Evolutionary conservation across 495 filamentous ascomycete species (phyloP), one percentile per base, ranked within the genome.

Genomic region (Hypoxylon crocopeplum): DNA sequence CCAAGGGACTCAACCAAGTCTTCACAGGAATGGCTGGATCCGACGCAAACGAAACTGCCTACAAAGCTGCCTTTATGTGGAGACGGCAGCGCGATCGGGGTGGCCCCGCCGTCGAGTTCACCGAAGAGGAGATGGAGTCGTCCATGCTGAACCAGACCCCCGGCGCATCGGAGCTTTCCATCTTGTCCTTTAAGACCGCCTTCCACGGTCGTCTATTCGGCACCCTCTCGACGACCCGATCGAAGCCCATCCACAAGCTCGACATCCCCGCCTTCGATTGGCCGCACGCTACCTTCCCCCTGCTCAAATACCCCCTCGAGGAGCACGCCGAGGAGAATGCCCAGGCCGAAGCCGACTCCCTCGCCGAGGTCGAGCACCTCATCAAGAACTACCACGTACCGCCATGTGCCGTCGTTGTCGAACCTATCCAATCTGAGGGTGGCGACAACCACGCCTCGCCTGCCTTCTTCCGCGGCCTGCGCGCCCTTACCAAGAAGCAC

Each of bases 41-140:
- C 7, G 94, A 98, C 70, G 95, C 94, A 73, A 98, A 97, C 79
- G 95, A 99, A 76, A 92, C 91, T n/a, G 95, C 95, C 44, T 99
- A 93, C 83, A 98, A 98, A 75, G 94, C 94, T 30, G 94, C 94
- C 49, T 98, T 98, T 81, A 98, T 98, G 88, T 98, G 90, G 85
- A 88, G 88, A 58, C 88, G 93, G 17, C 91, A 92, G 70, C 83
- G 87, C 36, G 86, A 97, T 76, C 90, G 94, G 60, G 94, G 94
- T 64, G 93, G 93, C 19, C 72, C 82, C 52, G 68, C 87, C 39
- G 89, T 89, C 22, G 91, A 93, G 59, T 98, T 98, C 78, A 88
- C 90, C 15, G 79, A 85, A 25, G 87, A 91, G 62, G 94, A 98
- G 73, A 79, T 93, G 58, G 67, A 76, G 16, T 86, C 85, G 6